Conservation (phyloP, 179 eudicot species). For the Corrigiola litoralis region DNA sequence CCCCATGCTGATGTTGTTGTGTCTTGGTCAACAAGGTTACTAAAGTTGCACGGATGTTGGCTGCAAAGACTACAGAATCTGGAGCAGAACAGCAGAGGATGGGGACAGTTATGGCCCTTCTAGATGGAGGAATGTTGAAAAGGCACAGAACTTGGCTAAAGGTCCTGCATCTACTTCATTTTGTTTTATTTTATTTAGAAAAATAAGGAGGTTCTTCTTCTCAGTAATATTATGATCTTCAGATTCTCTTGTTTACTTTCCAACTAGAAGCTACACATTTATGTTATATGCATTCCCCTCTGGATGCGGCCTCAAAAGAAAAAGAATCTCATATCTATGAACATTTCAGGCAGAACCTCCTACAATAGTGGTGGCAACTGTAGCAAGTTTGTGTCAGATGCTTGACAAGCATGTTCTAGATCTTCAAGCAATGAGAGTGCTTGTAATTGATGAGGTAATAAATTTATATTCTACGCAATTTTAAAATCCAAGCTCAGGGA, state of each 20-base stretch:
- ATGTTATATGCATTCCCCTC: not conserved
- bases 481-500: not conserved
- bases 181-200: not conserved
- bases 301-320: not conserved
- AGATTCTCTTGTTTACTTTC: not conserved
- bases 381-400: conserved; percentile 86
- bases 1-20: conserved; percentile 20
- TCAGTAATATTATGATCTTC: not conserved
- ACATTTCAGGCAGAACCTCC: conserved; percentile 85
- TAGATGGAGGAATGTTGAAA: conserved; percentile 89
- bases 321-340: conserved; percentile 3
- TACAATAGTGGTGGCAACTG: conserved; percentile 74
- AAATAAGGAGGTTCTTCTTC: not conserved
- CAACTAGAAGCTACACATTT: not conserved
- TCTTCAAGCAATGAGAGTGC: conserved; percentile 62
- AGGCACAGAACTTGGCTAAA: conserved; percentile 91
- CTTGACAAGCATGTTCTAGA: conserved; percentile 62
- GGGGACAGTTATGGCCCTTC: conserved; percentile 87
- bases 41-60: conserved; percentile 85
- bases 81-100: conserved; percentile 46
- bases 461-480: not conserved
- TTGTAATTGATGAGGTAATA: conserved; percentile 87
- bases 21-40: conserved; percentile 49
- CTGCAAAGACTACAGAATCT: conserved; percentile 45
- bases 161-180: conserved; percentile 36